Evolutionary conservation across 2,329 filamentous ascomycete genomes (phyloP), one percentile per base, ranked within the genome.

Genomic region (Fusarium lateritium): DNA sequence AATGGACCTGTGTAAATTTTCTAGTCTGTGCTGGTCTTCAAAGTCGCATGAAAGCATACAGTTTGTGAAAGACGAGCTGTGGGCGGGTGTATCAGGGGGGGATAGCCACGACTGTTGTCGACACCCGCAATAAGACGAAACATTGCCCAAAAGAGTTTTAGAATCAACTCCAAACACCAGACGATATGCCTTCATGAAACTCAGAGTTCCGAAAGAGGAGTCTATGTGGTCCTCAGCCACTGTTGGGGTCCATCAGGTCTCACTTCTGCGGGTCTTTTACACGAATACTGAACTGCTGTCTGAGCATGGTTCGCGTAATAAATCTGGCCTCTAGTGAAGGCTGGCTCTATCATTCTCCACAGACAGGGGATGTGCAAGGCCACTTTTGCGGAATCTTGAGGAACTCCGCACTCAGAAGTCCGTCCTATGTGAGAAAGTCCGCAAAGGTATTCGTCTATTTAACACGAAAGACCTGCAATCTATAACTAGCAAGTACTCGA

Each of bases 201-300:
- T 10, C 24, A 34, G n/a, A 36, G 26, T 17, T 15, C 19, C 4
- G 53, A 49, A 19, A 34, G 26, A 33, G 43, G 53, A 7, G 10
- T 7, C 2, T 63, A 63, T 19, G 31, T 47, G 13, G 52, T 55
- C 1, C 17, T 63, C 5, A 63, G 60, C 34, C 60, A 59, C 33
- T 59, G 50, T 15, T 63, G 60, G 60, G 60, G 28, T 14, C 31
- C 24, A 4, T n/a, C 45, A 10, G 21, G 19, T 31, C 36, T 38
- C 19, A 7, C 43, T 40, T 6, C 45, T 19, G 19, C 19, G 19
- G 19, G 19, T 19, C 19, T 19, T 19, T 19, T 19, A 19, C 19
- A 19, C 19, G 19, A 19, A 19, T 19, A 19, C 19, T 19, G 19
- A 19, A 19, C 19, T 19, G 19, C 45, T 2, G 28, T 54, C 8